Conservation (phyloP, 441 rosid species). For the Eruca vesicaria region DNA sequence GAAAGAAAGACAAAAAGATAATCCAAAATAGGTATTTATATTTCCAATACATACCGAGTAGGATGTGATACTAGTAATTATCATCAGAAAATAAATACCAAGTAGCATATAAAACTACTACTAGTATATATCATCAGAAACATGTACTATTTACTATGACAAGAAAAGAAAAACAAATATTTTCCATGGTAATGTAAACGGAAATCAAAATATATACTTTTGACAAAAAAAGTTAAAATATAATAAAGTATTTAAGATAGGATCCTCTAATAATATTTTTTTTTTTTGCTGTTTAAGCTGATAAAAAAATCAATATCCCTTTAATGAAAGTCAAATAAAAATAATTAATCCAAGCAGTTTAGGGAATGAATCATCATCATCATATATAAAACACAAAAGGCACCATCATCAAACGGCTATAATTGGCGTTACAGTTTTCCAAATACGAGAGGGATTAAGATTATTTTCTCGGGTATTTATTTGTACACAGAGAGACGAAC, state of each 20-base stretch:
- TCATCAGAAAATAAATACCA: not conserved
- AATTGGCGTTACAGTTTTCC: constrained; percentile 36
- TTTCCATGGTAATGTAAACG: not conserved
- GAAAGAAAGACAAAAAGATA: not conserved
- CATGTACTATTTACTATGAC: not conserved
- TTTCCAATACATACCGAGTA: not conserved
- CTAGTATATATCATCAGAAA: not conserved
- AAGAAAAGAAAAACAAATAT: not conserved
- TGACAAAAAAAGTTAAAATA: not conserved
- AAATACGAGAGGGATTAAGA: constrained; percentile 16
- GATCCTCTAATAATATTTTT: not conserved
- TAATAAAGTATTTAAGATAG: not conserved
- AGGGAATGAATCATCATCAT: not conserved
- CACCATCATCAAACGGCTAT: constrained; percentile 51
- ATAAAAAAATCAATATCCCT: not conserved
- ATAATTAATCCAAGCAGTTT: constrained; percentile 16
- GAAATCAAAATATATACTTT: not conserved
- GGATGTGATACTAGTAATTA: not conserved
- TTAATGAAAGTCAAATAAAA: not conserved
- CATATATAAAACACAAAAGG: constrained; percentile 37
- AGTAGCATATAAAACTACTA: not conserved
- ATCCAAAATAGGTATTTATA: not conserved
- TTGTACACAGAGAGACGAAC: not conserved
- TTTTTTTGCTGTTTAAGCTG: not conserved
- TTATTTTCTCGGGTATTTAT: constrained; percentile 7